Percentiles rank a stretch among this genome's conserved stretches.
These are phyloP conservation scores for Aspergillus novoparasiticus DNA, from an alignment of 2,329 filamentous ascomycete species.

Conservation along the genomic window DNA sequence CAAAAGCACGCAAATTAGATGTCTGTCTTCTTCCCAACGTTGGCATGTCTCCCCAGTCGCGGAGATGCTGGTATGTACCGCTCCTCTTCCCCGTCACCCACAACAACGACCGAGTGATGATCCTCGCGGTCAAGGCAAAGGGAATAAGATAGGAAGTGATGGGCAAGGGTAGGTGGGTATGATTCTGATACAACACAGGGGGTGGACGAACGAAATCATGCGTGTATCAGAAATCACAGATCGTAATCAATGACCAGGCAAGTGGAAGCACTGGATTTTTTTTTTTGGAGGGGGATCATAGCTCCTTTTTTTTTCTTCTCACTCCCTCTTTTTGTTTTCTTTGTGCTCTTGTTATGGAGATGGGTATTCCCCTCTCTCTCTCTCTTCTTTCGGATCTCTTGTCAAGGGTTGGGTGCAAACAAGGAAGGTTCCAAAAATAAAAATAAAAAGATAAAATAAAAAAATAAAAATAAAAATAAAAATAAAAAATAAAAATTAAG, in stretches of 20 bases:
- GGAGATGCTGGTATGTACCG: background rate
- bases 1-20: conserved; percentile 37
- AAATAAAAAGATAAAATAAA: background rate
- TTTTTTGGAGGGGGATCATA: background rate
- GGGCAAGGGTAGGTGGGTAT: conserved; percentile 8
- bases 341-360: background rate
- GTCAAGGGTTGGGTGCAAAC: conserved; percentile 7
- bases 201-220: conserved; percentile 14
- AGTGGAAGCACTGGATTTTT: background rate
- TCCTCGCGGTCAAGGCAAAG: background rate
- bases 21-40: conserved; percentile 21
- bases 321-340: background rate
- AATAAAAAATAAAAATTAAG: background rate
- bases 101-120: conserved; percentile 1
- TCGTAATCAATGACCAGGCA: conserved; percentile 8
- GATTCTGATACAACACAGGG: conserved; percentile 18
- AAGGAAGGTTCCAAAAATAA: background rate
- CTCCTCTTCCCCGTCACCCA: background rate
- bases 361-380: background rate
- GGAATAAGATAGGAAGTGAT: conserved; percentile 9
- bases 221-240: conserved; percentile 12
- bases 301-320: background rate
- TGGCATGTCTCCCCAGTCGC: background rate
- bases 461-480: too few relatives aligned
- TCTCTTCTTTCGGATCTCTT: conserved; percentile 5